These are phyloP conservation scores for Cetradonia linearis DNA, from an alignment of 495 filamentous ascomycete species.

Conservation along the genomic window DNA sequence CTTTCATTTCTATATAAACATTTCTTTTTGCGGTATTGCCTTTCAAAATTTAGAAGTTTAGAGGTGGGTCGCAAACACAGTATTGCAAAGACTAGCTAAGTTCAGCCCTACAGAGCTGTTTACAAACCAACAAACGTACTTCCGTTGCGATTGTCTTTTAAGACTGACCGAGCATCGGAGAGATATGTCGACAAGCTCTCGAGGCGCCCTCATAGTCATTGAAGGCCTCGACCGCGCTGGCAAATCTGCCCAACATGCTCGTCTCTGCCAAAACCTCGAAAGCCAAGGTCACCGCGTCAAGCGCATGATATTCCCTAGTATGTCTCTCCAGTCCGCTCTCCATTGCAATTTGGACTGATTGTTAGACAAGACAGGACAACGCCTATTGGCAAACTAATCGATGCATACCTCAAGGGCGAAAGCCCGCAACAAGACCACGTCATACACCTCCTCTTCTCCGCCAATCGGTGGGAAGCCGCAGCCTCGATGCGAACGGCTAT, in stretches of 20 bases:
- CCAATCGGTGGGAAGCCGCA: conserved; percentile 87
- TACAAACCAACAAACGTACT: neutral
- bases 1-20: too few species aligned
- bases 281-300: conserved; percentile 52
- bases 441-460: conserved; percentile 91
- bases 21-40: too few species aligned
- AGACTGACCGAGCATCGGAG: neutral
- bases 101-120: neutral
- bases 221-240: conserved; percentile 92
- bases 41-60: too few species aligned
- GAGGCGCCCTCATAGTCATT: conserved; percentile 76
- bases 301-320: conserved; percentile 84
- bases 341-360: neutral
- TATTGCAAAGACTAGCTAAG: neutral
- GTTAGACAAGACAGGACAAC: conserved; percentile 62
- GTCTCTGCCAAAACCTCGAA: conserved; percentile 55
- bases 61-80: too few species aligned
- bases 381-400: conserved; percentile 81
- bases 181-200: conserved; percentile 23
- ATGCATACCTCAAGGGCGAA: conserved; percentile 68
- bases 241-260: conserved; percentile 86
- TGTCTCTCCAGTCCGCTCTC: conserved; percentile 12
- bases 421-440: conserved; percentile 77
- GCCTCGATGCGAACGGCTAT: conserved; percentile 55
- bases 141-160: neutral